Evolutionary conservation across 2,329 filamentous ascomycete genomes (phyloP), one percentile per base, ranked within the genome.

Genomic region (Talaromyces sp.): DNA sequence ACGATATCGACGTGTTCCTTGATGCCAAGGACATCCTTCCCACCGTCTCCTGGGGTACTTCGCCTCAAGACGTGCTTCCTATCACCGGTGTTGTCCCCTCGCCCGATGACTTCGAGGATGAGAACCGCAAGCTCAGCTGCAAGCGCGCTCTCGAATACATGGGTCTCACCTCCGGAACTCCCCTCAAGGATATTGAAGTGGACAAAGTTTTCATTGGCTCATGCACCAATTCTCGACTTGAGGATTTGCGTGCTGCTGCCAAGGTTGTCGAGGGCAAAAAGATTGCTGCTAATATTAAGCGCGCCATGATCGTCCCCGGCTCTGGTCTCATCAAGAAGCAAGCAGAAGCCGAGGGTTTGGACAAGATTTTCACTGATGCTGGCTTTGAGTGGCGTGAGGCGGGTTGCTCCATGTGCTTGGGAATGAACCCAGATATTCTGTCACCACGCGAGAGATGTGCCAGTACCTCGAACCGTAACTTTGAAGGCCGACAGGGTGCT

Each of bases 191-290:
- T n/a, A 88, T 99, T 66, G 78, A 82, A 30, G 79, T 98, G 59
- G 95, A 99, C 84, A 98, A 98, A 82, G 88, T 98, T 67, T 99
- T 98, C 75, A 97, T 98, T 69, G 95, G 95, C 53, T 96, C 92
- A 11, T 99, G 95, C 85, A 99, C 95, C 42, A 99, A 99, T 75
- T 91, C 93, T 15, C 87, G 95, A 71, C 97, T 99, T 65, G 95
- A 98, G 78, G 95, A 99, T 82, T 81, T 99, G 66, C 87, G 93
- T 47, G 90, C 90, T 32, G 95, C 93, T 10, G 92, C 95, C 47
- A 84, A 87, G 63, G 86, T 99, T 44, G 90, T 97, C 64, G 86
- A 93, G 74, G 95, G 93, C 71, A 90, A 87, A 78, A 93, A 92
- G 80, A 81, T 96, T 66, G 93, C 95, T 1, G 72, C 85, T 42